Evolutionary conservation across 306 rosid genomes (phyloP), one percentile per base, ranked within the genome.

Genomic region (Casuarina equisetifolia): DNA sequence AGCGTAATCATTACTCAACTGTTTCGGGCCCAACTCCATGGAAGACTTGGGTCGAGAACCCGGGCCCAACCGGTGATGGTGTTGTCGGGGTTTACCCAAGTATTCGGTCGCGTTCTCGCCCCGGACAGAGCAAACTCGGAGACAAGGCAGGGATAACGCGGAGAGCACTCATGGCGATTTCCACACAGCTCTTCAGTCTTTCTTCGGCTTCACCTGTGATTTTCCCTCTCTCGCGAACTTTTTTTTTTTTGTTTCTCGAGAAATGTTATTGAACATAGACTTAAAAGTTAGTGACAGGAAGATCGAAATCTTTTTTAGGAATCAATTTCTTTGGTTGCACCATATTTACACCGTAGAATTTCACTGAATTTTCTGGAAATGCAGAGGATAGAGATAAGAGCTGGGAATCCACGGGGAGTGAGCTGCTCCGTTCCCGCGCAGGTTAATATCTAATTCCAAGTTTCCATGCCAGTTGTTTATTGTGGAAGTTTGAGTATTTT

Each of bases 301-400:
- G 1, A 8, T 6, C 19, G 36, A 59, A 44, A n/a, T 46, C 20
- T 32, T 75, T 58, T 6, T 9, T 38, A 39, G 4, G 38, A 48
- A 35, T 75, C 20, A n/a, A 49, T 36, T 59, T 11, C 10, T 10
- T 59, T 59, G 20, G 66, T 76, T 78, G 48, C 57, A 45, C 2
- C n/a, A 25, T 52, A 1, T 52, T 17, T 6, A 58, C 3, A 16
- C 20, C 25, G 9, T 13, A 63, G n/a, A 36, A 46, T 0, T 2
- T 35, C 35, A 8, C 46, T 25, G 82, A 25, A 25, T 45, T 66
- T 79, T 19, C 43, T 50, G 68, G n/a, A 75, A 46, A 52, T 78
- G 86, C 88, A 89, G 98, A 90, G 81, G 82, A 75, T 87, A 62
- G 90, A 83, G 72, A 79, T 53, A 62, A 62, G 82, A 63, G 82